phyloP scores from a whole-genome alignment of 1,284 basidiomycete species.

The Puccinia hordei region DNA sequence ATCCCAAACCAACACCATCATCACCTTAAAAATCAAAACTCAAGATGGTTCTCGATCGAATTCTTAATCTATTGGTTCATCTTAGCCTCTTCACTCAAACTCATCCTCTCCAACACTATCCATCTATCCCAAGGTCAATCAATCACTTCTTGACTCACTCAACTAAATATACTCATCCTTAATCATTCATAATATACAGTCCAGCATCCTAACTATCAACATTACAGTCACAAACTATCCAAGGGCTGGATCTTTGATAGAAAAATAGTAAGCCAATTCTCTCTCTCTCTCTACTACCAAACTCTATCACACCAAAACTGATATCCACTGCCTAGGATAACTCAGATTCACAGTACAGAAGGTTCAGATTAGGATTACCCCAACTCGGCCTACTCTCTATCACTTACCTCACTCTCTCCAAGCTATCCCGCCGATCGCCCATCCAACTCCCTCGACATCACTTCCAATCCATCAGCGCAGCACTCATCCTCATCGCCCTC shows the following conservation, averaged over 20 bases:
- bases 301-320: no score
- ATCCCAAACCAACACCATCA: not conserved
- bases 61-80: constrained; percentile 31
- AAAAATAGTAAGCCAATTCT: constrained; percentile 59
- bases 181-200: not conserved
- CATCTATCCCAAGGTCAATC: constrained; percentile 1
- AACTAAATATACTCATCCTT: not conserved
- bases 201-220: constrained; percentile 73
- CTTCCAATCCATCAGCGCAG: constrained; percentile 65
- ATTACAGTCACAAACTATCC: constrained; percentile 68
- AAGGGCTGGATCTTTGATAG: constrained; percentile 64
- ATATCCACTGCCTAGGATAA: constrained; percentile 56
- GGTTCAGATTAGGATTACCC: constrained; percentile 59
- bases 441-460: constrained; percentile 53
- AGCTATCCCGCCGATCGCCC: constrained; percentile 18
- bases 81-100: constrained; percentile 4
- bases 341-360: constrained; percentile 61
- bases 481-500: constrained; percentile 73
- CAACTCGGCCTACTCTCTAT: constrained; percentile 56
- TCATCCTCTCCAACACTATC: constrained; percentile 20
- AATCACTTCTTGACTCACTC: not conserved
- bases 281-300: not conserved
- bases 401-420: constrained; percentile 54
- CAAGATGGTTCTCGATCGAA: constrained; percentile 32
- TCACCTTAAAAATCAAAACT: not conserved